phyloP scores from a whole-genome alignment of 2,329 filamentous ascomycete genomes.

The Penicillium sp. region DNA sequence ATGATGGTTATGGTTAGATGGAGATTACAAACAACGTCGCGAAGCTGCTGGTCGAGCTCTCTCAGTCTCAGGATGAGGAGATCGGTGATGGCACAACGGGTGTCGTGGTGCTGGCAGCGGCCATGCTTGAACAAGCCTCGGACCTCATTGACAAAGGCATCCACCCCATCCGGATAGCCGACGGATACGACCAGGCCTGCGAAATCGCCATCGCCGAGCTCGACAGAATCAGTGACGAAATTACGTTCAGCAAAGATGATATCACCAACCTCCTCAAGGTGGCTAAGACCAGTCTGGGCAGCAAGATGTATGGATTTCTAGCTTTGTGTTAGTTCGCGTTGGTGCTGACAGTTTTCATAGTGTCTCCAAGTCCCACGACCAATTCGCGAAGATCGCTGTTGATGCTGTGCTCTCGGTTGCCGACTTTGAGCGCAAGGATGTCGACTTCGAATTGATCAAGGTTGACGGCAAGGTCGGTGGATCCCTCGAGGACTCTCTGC shows the following conservation, averaged over 20 bases:
- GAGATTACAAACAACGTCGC: constrained; percentile 98
- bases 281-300: constrained; percentile 90
- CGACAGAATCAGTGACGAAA: constrained; percentile 87
- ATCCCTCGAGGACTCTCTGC: constrained; percentile 82
- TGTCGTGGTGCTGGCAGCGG: constrained; percentile 92
- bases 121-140: constrained; percentile 91
- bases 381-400: constrained; percentile 95
- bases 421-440: constrained; percentile 91
- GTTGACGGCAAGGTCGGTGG: constrained; percentile 98
- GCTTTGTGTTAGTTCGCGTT: not conserved
- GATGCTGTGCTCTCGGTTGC: constrained; percentile 96
- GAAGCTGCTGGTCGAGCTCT: constrained; percentile 93
- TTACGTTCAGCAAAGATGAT: constrained; percentile 76
- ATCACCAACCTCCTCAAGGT: constrained; percentile 89
- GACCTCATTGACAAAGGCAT: constrained; percentile 99
- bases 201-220: constrained; percentile 92
- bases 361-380: constrained; percentile 96
- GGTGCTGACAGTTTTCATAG: constrained; percentile 30
- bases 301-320: constrained; percentile 69
- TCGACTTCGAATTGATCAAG: constrained; percentile 99
- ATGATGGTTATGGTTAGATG: constrained; percentile 61
- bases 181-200: constrained; percentile 96
- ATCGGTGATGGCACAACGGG: constrained; percentile 98
- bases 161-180: constrained; percentile 96
- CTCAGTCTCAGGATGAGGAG: constrained; percentile 97